Percentiles rank a stretch among this genome's conserved stretches.
phyloP scores from a whole-genome alignment of 176 grass and related monocot species.

The Carex kokanica region DNA sequence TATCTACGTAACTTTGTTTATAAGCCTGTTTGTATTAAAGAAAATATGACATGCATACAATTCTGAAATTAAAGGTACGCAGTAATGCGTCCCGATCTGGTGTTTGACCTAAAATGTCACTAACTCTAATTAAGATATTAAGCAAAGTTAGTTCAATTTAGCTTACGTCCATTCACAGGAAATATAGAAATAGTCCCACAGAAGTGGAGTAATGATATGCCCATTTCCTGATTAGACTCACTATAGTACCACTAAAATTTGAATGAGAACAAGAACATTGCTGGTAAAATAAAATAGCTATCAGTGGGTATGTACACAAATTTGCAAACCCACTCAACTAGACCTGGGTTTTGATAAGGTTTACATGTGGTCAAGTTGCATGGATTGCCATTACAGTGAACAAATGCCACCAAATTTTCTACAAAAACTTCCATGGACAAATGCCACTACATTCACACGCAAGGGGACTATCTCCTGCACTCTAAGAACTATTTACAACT shows the following conservation, averaged over 20 bases:
- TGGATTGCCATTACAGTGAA: neutral
- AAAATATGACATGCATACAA: neutral
- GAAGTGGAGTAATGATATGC: neutral
- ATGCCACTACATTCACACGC: neutral
- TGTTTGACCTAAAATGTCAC: neutral
- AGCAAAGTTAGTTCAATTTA: neutral
- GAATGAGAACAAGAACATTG: neutral
- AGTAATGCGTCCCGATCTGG: neutral
- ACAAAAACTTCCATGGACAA: neutral
- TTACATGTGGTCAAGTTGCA: neutral
- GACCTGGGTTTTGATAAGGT: neutral
- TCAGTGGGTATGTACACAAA: neutral
- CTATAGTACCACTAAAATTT: neutral
- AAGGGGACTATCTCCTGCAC: neutral
- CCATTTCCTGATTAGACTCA: neutral
- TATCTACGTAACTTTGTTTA: neutral
- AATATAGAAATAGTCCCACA: neutral
- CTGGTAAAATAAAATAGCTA: neutral
- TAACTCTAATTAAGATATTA: neutral
- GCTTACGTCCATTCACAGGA: neutral
- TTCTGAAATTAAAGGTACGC: neutral
- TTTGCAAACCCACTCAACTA: neutral
- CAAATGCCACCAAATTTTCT: neutral
- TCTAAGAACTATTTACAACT: neutral
- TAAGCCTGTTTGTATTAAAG: neutral